Conservation (phyloP, 2,329 filamentous ascomycete genomes). For the Fusarium liriodendri region DNA sequence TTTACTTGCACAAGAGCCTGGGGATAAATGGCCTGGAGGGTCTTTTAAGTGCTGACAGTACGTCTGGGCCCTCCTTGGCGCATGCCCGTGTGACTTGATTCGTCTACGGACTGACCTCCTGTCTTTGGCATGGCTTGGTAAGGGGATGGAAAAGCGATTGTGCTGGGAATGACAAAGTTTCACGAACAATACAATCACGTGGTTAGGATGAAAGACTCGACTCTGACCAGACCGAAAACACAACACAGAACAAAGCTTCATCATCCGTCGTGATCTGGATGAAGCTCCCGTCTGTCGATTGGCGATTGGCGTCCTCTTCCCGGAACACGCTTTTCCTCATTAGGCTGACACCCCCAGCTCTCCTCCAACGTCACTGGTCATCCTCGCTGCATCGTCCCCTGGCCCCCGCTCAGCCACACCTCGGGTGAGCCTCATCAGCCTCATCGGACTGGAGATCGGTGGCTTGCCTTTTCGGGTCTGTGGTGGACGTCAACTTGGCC, state of each 20-base stretch:
- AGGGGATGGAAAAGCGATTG: background rate
- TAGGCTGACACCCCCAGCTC: background rate
- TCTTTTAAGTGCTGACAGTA: background rate
- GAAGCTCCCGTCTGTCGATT: slow-evolving; percentile 24
- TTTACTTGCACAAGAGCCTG: background rate
- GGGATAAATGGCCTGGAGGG: background rate
- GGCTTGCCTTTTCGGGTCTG: slow-evolving; percentile 28
- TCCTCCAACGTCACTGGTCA: slow-evolving; percentile 19
- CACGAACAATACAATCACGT: slow-evolving; percentile 5
- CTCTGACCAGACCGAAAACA: background rate
- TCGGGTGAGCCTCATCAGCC: slow-evolving; percentile 41
- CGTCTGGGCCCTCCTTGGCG: background rate
- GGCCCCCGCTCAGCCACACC: slow-evolving; percentile 39
- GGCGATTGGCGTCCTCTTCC: slow-evolving; percentile 15
- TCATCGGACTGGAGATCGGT: slow-evolving; percentile 35
- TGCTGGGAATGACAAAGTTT: background rate
- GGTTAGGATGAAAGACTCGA: background rate
- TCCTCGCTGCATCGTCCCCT: background rate
- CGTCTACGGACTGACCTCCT: background rate
- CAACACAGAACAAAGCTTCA: background rate
- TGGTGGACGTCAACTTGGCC: slow-evolving; percentile 21
- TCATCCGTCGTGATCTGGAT: background rate
- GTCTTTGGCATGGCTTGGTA: background rate
- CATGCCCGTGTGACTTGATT: background rate
- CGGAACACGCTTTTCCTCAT: slow-evolving; percentile 18